These are phyloP conservation scores for Spiraea crenata DNA, from an alignment of 331 rosid species.

Conservation along the genomic window DNA sequence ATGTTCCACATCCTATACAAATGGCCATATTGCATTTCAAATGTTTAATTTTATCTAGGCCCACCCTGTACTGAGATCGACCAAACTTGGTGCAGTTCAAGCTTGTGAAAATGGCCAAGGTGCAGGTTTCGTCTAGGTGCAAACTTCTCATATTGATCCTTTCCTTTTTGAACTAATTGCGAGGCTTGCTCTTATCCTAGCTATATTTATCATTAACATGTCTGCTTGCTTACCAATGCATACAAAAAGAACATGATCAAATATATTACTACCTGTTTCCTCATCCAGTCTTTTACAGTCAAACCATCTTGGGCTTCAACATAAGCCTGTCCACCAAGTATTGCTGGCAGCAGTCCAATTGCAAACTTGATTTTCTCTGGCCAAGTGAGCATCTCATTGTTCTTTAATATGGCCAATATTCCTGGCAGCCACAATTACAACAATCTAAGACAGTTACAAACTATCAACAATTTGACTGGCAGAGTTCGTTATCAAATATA, in stretches of 20 bases:
- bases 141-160: neutral
- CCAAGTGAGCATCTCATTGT: slow-evolving; percentile 98
- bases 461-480: neutral
- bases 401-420: slow-evolving; percentile 92
- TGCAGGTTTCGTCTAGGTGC: slow-evolving; percentile 2
- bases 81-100: neutral
- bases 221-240: neutral
- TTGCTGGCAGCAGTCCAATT: slow-evolving; percentile 93
- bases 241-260: neutral
- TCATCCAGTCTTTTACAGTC: slow-evolving; percentile 91
- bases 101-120: neutral
- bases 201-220: slow-evolving; percentile 1
- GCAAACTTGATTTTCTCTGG: slow-evolving; percentile 96
- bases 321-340: slow-evolving; percentile 91
- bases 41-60: neutral
- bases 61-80: neutral
- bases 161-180: neutral
- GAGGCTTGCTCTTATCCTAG: neutral
- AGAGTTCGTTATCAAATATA: neutral
- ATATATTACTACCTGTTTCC: slow-evolving; percentile 61
- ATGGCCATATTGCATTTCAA: neutral
- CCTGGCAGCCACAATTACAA: slow-evolving; percentile 47
- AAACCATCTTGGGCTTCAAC: slow-evolving; percentile 94
- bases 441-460: slow-evolving; percentile 21
- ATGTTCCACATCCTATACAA: neutral